Conservation (phyloP, 331 rosid genomes). For the Spiraea crenata region DNA sequence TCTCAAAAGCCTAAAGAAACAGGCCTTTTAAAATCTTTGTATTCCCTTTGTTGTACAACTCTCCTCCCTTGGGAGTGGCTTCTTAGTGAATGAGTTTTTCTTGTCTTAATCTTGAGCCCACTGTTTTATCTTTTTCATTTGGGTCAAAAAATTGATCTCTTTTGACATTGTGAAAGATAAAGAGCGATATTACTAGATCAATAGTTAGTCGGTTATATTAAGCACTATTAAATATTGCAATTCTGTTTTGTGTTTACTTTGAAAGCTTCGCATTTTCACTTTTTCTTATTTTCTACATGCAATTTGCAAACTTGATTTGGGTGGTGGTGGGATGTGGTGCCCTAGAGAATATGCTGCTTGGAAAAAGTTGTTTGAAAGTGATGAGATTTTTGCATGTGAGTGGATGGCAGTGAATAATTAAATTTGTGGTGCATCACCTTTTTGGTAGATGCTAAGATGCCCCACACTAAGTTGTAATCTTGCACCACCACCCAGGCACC, state of each 20-base stretch:
- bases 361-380: constrained; percentile 15
- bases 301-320: background rate
- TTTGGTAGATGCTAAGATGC: constrained; percentile 2
- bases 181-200: no score
- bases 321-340: background rate
- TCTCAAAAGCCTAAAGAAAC: constrained; percentile 68
- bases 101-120: background rate
- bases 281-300: background rate
- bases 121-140: no score
- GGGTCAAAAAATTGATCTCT: no score
- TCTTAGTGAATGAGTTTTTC: constrained; percentile 40
- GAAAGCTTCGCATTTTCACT: background rate
- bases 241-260: constrained; percentile 5
- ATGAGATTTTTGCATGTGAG: constrained; percentile 48
- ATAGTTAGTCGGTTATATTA: no score
- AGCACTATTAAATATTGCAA: background rate
- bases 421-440: background rate
- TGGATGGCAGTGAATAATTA: constrained; percentile 34
- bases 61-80: constrained; percentile 65
- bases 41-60: constrained; percentile 55
- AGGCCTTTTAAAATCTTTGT: constrained; percentile 45
- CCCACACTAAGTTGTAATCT: background rate
- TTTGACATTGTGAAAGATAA: no score
- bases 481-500: background rate
- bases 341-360: constrained; percentile 22